Evolutionary conservation across 371 early-diverging fungal species (phyloP), one percentile per base, ranked within the genome.

Genomic region (Massospora cicadina): DNA sequence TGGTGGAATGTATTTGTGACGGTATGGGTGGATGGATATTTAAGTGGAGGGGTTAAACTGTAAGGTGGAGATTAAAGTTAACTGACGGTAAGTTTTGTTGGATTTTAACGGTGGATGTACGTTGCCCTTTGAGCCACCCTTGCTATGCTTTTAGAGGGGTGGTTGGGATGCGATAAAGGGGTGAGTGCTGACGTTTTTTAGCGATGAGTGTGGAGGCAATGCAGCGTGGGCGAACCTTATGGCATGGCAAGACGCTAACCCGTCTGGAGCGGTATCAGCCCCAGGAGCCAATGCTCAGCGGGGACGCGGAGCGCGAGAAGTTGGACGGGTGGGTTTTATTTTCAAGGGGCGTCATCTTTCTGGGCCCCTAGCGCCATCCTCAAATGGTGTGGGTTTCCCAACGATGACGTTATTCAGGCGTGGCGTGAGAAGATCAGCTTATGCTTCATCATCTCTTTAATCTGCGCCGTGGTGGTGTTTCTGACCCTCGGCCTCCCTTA

Each of bases 361-460:
- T 88, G 87, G 87, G 84, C 86, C 2, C 76, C 87, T 0, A 78
- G 82, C n/a, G 70, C 81, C 17, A 72, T 87, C 71, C 71, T 89
- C 32, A 72, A 70, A 43, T 68, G 67, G 58, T 57, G 67, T 26
- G 74, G 73, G 25, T 60, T 76, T 73, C 71, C 72, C 30, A 31
- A 17, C 17, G 78, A 74, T 21, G 74, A 78, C 57, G 81, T 87
- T 1, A 88, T 90, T 1, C 89, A 88, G 73, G 94, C 94, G 12
- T 94, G 91, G 92, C 80, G 94, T 66, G 94, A 94, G 69, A 94
- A 94, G 70, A 76, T 93, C 10, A 81, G 86, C 1, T 75, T 91
- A 32, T 83, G 84, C 63, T 82, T 84, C 64, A 79, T 90, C 31
- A 87, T 87, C 64, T 68, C 78, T 2, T 65, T 79, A 43, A 74